Base-by-base conservation (phyloP, 2,329 filamentous ascomycete genomes). In the Aspergillus aculeatus region DNA sequence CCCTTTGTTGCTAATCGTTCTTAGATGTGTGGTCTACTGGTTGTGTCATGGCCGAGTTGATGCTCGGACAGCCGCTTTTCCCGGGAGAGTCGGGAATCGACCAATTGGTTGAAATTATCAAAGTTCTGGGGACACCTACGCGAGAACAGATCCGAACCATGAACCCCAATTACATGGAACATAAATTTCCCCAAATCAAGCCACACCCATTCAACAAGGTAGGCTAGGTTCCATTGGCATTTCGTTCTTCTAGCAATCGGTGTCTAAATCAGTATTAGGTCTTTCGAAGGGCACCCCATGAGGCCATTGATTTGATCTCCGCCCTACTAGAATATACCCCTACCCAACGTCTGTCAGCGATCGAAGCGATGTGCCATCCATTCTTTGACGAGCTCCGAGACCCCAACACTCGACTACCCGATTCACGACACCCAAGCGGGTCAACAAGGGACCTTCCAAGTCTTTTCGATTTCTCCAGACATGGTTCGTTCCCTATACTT, bases 91-190 rank as follows among this genome's bases (percentile, higher is more conserved):
- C 95, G 51, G 95, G 95, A 65, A 99, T 99, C 72, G 95, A 99
- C 75, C 95, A 99, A 77, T 83, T 99, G 52, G 95, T 99, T 50
- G 95, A 99, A 79, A 99, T 99, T 75, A 99, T 99, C 84, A 99
- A 99, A 81, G 94, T 99, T 56, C 82, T 99, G 62, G 95, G 95
- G 61, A 99, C 95, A 19, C 95, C 95, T 19, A 98, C 95, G 38
- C 86, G 95, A 66, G 95, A 99, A 77, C 95, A 99, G 79, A 99
- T 99, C 73, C 91, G 95, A 69, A 99, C 95, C 66, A 99, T 99
- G 95, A 99, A 99, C 79, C 95, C 95, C 61, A 99, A 99, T 80
- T 99, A 99, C 80, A 99, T 99, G 95, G 95, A 99, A 81, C 95
- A 99, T 82, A 98, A 98, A 82, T 99, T 99, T 80, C 95, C 95